Evolutionary conservation across 192 early-diverging fungal species (phyloP).

Genomic region (Coemansia sp.): DNA sequence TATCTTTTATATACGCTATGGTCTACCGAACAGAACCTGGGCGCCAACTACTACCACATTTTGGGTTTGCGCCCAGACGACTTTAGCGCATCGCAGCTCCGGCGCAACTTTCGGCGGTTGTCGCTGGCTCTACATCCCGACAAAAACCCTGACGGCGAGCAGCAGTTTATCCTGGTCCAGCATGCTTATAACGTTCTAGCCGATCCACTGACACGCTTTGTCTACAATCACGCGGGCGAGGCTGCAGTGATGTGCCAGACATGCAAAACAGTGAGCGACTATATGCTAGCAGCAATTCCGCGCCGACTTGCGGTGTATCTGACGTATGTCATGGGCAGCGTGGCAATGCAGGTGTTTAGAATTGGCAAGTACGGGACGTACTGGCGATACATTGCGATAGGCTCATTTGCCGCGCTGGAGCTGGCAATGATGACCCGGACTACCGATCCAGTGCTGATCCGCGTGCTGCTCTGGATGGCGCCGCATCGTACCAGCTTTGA

Average conservation of each 20-base stretch:
- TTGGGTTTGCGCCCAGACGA: constrained; percentile 35
- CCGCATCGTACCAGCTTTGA: constrained; percentile 47
- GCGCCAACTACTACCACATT: constrained; percentile 43
- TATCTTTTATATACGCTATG: constrained; percentile 47
- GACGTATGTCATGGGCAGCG: constrained; percentile 34
- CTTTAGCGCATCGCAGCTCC: constrained; percentile 23
- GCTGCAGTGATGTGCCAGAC: constrained; percentile 63
- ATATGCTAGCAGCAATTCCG: constrained; percentile 67
- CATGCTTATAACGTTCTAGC: constrained; percentile 76
- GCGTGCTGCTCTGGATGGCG: constrained; percentile 22
- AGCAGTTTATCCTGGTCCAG: constrained; percentile 74
- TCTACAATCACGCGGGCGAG: constrained; percentile 72
- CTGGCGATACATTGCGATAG: constrained; percentile 51
- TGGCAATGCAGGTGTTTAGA: constrained; percentile 44
- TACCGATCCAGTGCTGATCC: constrained; percentile 27
- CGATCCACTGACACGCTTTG: constrained; percentile 61
- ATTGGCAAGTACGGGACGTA: constrained; percentile 40
- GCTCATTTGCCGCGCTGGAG: constrained; percentile 40
- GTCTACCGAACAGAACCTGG: constrained; percentile 33
- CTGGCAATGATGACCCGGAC: constrained; percentile 38
- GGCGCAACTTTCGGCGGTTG: constrained; percentile 55
- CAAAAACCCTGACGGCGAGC: constrained; percentile 66
- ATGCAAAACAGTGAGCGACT: constrained; percentile 68
- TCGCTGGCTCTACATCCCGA: constrained; percentile 62
- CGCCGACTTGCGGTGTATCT: constrained; percentile 30